A percentile compares a stretch with the other conserved stretches of the same genome.
phyloP scores from a whole-genome alignment of 192 early-diverging fungal genomes.

The Gaertneriomyces sp. region DNA sequence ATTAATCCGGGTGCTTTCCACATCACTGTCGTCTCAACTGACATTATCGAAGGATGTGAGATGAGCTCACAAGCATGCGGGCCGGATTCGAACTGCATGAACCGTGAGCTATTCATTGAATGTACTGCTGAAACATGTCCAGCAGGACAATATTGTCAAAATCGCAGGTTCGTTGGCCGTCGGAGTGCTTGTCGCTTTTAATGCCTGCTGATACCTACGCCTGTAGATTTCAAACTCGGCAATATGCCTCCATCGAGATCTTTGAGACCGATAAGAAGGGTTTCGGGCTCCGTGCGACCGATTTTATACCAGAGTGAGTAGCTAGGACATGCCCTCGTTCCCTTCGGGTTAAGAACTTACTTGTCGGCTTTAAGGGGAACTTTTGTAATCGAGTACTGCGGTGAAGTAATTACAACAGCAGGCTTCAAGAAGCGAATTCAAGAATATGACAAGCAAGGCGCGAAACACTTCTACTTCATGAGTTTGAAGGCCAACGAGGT shows the following conservation, averaged over 20 bases:
- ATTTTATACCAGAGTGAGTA: conserved; percentile 60
- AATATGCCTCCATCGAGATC: conserved; percentile 83
- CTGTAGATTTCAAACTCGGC: conserved; percentile 74
- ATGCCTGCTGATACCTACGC: not conserved
- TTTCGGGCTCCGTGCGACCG: conserved; percentile 79
- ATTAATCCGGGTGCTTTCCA: not conserved
- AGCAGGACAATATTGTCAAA: conserved; percentile 81
- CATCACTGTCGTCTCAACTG: not conserved
- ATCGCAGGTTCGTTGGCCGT: conserved; percentile 58
- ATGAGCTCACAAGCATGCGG: conserved; percentile 72
- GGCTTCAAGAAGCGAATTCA: conserved; percentile 80
- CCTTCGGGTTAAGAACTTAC: not conserved
- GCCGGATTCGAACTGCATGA: conserved; percentile 84
- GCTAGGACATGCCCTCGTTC: not conserved
- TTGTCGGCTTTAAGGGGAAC: conserved; percentile 49
- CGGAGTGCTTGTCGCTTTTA: not conserved
- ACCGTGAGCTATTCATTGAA: conserved; percentile 83
- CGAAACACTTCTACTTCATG: conserved; percentile 98
- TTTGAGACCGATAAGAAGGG: conserved; percentile 91
- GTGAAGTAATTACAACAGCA: conserved; percentile 82
- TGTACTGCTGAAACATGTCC: conserved; percentile 88
- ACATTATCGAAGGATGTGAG: conserved; percentile 3
- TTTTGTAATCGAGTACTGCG: conserved; percentile 98
- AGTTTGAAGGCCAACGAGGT: conserved; percentile 86
- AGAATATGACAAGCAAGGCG: conserved; percentile 76